A percentile compares a stretch with the other conserved stretches of the same genome.
Conservation (phyloP, 352 stramenopile species). For the Phytophthora nicotianae region DNA sequence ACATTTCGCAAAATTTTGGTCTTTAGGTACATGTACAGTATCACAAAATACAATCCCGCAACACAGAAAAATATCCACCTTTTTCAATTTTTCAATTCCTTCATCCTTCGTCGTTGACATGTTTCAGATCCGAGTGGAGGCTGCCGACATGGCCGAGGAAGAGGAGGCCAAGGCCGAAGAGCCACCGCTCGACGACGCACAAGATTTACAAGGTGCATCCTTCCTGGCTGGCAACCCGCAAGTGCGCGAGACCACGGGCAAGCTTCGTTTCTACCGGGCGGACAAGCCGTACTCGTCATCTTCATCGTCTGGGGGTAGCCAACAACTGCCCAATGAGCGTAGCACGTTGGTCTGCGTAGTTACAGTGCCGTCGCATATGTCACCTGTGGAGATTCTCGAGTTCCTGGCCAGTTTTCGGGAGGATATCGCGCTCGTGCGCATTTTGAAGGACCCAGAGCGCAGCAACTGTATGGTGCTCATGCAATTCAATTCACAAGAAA, state of each 20-base stretch:
- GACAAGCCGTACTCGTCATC: constrained; percentile 54
- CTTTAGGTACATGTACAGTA: too few species aligned
- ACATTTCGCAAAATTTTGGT: too few species aligned
- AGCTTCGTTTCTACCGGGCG: constrained; percentile 82
- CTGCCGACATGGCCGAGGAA: constrained; percentile 44
- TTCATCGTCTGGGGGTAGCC: constrained; percentile 12
- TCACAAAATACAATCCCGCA: too few species aligned
- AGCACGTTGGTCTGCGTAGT: constrained; percentile 84
- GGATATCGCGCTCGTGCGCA: constrained; percentile 78
- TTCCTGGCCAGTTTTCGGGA: constrained; percentile 78
- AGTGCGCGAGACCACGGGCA: constrained; percentile 76
- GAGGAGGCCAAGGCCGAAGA: constrained; percentile 47
- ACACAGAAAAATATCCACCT: too few species aligned
- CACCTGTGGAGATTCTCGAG: constrained; percentile 83
- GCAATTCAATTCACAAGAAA: constrained; percentile 79
- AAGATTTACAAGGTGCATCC: constrained; percentile 40
- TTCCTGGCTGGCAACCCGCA: constrained; percentile 85
- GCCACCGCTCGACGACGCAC: constrained; percentile 9
- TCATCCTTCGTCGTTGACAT: too few species aligned
- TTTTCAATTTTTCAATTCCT: constrained; percentile 2
- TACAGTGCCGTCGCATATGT: constrained; percentile 86
- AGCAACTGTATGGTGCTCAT: constrained; percentile 89
- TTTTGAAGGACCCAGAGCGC: constrained; percentile 81
- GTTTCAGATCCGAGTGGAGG: constrained; percentile 88
- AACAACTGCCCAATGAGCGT: constrained; percentile 65